These are phyloP conservation scores for Aciculoconidium aculeatum DNA, from an alignment of 805 yeast genomes.

Conservation along the genomic window DNA sequence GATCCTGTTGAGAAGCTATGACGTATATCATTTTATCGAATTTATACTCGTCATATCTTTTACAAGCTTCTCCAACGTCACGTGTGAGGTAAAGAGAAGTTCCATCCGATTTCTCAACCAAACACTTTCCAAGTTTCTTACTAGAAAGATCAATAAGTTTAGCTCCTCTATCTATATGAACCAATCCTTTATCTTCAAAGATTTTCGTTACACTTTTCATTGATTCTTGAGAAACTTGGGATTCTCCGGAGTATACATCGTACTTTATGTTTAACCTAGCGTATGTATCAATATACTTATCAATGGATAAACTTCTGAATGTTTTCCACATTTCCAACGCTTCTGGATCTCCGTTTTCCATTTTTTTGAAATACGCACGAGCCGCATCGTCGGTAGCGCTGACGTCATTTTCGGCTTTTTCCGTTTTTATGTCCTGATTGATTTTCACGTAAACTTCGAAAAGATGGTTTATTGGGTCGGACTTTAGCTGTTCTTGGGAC, in stretches of 20 bases:
- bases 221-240: slow-evolving; percentile 73
- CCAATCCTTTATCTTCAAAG: slow-evolving; percentile 62
- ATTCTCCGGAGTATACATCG: slow-evolving; percentile 92
- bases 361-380: slow-evolving; percentile 74
- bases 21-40: slow-evolving; percentile 97
- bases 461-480: slow-evolving; percentile 89
- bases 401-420: slow-evolving; percentile 42
- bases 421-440: slow-evolving; percentile 67
- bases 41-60: slow-evolving; percentile 74
- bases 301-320: slow-evolving; percentile 88
- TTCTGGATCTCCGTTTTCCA: slow-evolving; percentile 89
- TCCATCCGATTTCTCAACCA: slow-evolving; percentile 93
- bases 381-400: slow-evolving; percentile 70
- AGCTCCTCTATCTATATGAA: slow-evolving; percentile 89
- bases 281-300: slow-evolving; percentile 79
- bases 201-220: slow-evolving; percentile 62
- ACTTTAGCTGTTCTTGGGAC: slow-evolving; percentile 57
- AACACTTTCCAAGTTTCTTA: slow-evolving; percentile 88
- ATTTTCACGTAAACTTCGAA: slow-evolving; percentile 89
- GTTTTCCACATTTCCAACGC: slow-evolving; percentile 77
- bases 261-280: slow-evolving; percentile 86
- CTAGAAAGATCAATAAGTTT: slow-evolving; percentile 78
- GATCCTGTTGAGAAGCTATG: slow-evolving; percentile 93
- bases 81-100: slow-evolving; percentile 91
- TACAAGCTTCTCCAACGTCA: slow-evolving; percentile 94